Evolutionary conservation across 805 yeast species (phyloP), one percentile per base, ranked within the genome.

Genomic region (Myxozyma sirexii): DNA sequence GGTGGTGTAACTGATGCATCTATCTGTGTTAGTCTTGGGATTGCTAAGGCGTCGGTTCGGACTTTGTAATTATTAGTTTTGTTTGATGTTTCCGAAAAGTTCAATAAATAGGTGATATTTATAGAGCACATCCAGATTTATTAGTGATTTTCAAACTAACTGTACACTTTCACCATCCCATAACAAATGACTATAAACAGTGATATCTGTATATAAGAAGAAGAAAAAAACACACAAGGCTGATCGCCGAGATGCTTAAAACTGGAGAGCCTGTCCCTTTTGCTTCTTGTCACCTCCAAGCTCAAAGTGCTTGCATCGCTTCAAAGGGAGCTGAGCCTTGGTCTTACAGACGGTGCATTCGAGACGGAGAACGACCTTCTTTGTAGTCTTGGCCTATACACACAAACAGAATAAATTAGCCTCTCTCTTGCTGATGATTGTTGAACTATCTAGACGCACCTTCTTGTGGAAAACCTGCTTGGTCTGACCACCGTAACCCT

Each of bases 401-500:
- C 7, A 10, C 23, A 17, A 35, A 33, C 2, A 37, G 3, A 12
- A 35, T 4, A 19, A 17, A 55, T 55, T 35, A 55, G 59, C 12
- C 35, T 12, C n/a, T 21, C 10, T 19, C n/a, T 21, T 7, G 21
- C 45, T 10, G n/a, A 24, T 4, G 2, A 29, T 5, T 12, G 19
- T 37, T 7, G 3, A 29, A 33, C 29, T 3, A 17, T 5, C 13
- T 33, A 27, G 35, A 23, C 60, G 44, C 31, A 63, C 66, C 83
- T 94, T 94, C 90, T 94, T 94, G 89, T 91, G 98, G 97, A 94
- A 94, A 83, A 94, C 88, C 79, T 87, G 99, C 86, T 91, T 94
- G 83, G 99, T 94, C 85, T 94, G 99, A 90, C 99, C 99, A 90
- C 99, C 99, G 84, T 86, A 94, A 91, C 99, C 99, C 76, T 88